phyloP scores from a whole-genome alignment of 2,329 filamentous ascomycete genomes.

The Monosporascus sp. region DNA sequence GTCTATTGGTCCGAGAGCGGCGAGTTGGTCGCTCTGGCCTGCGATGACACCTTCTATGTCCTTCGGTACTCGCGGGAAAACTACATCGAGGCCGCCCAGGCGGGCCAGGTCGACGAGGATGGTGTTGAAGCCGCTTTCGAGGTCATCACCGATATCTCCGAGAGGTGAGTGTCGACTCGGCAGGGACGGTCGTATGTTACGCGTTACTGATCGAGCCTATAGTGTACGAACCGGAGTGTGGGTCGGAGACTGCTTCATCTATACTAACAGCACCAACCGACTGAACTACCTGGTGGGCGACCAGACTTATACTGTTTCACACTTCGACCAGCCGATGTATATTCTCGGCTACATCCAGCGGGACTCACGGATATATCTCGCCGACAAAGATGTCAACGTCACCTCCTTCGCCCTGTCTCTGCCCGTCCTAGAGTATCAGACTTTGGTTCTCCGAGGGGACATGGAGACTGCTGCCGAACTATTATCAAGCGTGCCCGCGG shows the following conservation, averaged over 20 bases:
- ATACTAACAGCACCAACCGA: conserved; percentile 94
- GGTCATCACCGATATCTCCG: conserved; percentile 90
- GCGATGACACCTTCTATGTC: conserved; percentile 93
- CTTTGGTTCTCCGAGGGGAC: conserved; percentile 86
- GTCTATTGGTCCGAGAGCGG: conserved; percentile 98
- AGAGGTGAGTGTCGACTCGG: conserved; percentile 53
- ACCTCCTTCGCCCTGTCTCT: conserved; percentile 89
- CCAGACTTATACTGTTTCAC: conserved; percentile 94
- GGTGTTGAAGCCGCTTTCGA: conserved; percentile 96
- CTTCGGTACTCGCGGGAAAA: conserved; percentile 85
- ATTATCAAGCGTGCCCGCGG: conserved; percentile 75
- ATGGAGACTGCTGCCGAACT: conserved; percentile 87
- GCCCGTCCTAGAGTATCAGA: conserved; percentile 94
- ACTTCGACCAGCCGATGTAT: conserved; percentile 95
- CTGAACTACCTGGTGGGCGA: conserved; percentile 97
- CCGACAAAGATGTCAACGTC: conserved; percentile 90
- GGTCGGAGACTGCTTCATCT: conserved; percentile 98
- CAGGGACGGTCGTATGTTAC: neutral
- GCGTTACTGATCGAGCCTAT: conserved; percentile 20
- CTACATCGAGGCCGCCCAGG: conserved; percentile 77
- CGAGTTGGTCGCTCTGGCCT: conserved; percentile 86
- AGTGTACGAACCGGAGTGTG: conserved; percentile 92
- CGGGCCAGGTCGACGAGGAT: conserved; percentile 78
- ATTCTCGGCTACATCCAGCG: conserved; percentile 91
- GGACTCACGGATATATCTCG: conserved; percentile 91